These are phyloP conservation scores for Diutina catenulata DNA, from an alignment of 1,139 yeast species.

Conservation along the genomic window DNA sequence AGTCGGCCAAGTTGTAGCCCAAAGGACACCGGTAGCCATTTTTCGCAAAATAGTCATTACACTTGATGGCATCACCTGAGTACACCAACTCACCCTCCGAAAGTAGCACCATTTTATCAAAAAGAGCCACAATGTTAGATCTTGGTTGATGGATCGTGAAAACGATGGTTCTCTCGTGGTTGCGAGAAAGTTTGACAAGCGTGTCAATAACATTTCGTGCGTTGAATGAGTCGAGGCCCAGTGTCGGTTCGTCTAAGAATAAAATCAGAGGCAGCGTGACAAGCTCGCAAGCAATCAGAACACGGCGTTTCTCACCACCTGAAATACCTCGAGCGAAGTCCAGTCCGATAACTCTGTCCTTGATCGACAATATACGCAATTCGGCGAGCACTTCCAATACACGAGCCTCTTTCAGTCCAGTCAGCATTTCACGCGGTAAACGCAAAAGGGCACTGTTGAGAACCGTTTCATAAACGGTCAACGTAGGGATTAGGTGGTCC, in stretches of 20 bases:
- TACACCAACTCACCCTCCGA: conserved; percentile 81
- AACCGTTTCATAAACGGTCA: conserved; percentile 92
- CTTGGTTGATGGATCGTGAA: conserved; percentile 98
- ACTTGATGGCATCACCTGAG: conserved; percentile 69
- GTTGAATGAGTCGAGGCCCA: conserved; percentile 88
- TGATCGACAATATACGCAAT: conserved; percentile 69
- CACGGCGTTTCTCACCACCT: conserved; percentile 88
- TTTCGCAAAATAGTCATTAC: conserved; percentile 61
- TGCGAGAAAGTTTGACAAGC: conserved; percentile 66
- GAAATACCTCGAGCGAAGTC: conserved; percentile 88
- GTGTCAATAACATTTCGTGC: conserved; percentile 87
- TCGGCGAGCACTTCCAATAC: conserved; percentile 81
- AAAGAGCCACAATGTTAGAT: conserved; percentile 83
- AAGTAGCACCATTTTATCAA: conserved; percentile 68
- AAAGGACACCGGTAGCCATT: conserved; percentile 77
- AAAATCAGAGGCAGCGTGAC: conserved; percentile 77
- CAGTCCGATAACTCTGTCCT: conserved; percentile 80
- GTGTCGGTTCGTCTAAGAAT: conserved; percentile 84
- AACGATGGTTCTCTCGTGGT: conserved; percentile 75
- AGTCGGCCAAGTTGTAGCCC: conserved; percentile 91
- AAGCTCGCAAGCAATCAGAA: conserved; percentile 80
- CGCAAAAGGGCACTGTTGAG: conserved; percentile 82
- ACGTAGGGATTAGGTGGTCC: conserved; percentile 78
- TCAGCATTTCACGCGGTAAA: conserved; percentile 69
- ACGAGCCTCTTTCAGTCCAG: conserved; percentile 59